These are phyloP conservation scores for Cladosporium colombiae DNA, from an alignment of 2,329 filamentous ascomycete genomes.

Conservation along the genomic window DNA sequence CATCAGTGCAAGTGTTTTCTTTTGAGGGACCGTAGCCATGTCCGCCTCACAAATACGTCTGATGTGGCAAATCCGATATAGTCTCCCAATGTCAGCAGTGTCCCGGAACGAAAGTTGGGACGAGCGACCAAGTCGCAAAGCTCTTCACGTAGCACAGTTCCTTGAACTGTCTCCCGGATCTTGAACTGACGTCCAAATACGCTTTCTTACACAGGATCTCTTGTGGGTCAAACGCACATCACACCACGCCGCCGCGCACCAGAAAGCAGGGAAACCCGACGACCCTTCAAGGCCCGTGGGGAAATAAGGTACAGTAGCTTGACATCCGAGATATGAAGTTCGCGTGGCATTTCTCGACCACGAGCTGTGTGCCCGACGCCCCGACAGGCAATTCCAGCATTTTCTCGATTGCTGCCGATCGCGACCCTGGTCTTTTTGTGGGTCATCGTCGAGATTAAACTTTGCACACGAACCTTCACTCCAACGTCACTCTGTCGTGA, in stretches of 20 bases:
- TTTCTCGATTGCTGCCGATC: background rate
- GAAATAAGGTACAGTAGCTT: slow-evolving; percentile 3
- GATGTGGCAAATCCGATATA: background rate
- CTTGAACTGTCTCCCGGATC: background rate
- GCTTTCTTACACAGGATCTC: background rate
- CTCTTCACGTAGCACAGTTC: background rate
- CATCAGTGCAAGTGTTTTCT: background rate
- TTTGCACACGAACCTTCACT: slow-evolving; percentile 11
- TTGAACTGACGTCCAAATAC: slow-evolving; percentile 12
- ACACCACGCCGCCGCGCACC: background rate
- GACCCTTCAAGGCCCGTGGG: slow-evolving; percentile 12
- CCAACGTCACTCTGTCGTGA: slow-evolving; percentile 19
- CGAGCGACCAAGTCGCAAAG: background rate
- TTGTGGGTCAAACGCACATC: slow-evolving; percentile 12
- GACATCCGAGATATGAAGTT: slow-evolving; percentile 6
- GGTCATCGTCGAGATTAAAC: background rate
- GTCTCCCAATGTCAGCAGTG: background rate
- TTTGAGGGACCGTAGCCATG: background rate
- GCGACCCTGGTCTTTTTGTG: background rate
- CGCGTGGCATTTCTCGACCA: slow-evolving; percentile 7
- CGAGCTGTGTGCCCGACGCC: slow-evolving; percentile 6
- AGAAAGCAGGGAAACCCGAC: slow-evolving; percentile 7
- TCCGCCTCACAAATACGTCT: background rate
- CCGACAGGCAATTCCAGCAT: slow-evolving; percentile 2
- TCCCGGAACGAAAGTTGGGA: background rate